These are phyloP conservation scores for Thermothelomyces thermophilus DNA, from an alignment of 2,329 filamentous ascomycete species.

Conservation along the genomic window DNA sequence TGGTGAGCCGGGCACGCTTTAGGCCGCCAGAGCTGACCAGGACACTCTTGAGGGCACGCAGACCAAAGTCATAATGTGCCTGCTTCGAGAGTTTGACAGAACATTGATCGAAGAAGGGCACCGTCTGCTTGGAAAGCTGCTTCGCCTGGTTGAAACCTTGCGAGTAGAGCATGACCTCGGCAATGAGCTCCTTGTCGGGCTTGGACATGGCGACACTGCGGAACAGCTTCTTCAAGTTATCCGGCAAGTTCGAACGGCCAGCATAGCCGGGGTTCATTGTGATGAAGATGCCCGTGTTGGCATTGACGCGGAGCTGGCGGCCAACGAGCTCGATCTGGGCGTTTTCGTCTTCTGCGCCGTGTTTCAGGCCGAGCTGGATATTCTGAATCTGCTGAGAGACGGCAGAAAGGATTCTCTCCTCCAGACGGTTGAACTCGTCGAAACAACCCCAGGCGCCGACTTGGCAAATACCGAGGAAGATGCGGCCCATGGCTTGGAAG, in stretches of 20 bases:
- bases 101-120: slow-evolving; percentile 97
- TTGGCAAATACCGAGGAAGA: slow-evolving; percentile 98
- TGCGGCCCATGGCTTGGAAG: slow-evolving; percentile 98
- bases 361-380: slow-evolving; percentile 91
- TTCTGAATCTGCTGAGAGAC: slow-evolving; percentile 99
- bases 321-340: slow-evolving; percentile 92
- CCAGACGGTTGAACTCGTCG: slow-evolving; percentile 98
- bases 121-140: slow-evolving; percentile 84
- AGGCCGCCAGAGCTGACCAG: slow-evolving; percentile 94
- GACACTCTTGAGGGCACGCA: slow-evolving; percentile 96
- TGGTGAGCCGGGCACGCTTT: slow-evolving; percentile 73
- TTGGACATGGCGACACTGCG: slow-evolving; percentile 99
- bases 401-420: slow-evolving; percentile 94
- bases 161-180: slow-evolving; percentile 99
- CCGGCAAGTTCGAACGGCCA: slow-evolving; percentile 92
- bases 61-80: slow-evolving; percentile 96
- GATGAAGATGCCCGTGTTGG: slow-evolving; percentile 97
- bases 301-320: slow-evolving; percentile 80
- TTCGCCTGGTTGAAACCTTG: slow-evolving; percentile 98
- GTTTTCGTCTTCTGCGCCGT: slow-evolving; percentile 72
- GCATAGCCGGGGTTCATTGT: slow-evolving; percentile 99
- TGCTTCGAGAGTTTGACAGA: slow-evolving; percentile 79
- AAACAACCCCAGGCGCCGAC: slow-evolving; percentile 99
- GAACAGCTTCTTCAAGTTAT: slow-evolving; percentile 99
- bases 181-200: slow-evolving; percentile 98